phyloP scores from a whole-genome alignment of 345 rosid genomes.

The Carallia brachiata region DNA sequence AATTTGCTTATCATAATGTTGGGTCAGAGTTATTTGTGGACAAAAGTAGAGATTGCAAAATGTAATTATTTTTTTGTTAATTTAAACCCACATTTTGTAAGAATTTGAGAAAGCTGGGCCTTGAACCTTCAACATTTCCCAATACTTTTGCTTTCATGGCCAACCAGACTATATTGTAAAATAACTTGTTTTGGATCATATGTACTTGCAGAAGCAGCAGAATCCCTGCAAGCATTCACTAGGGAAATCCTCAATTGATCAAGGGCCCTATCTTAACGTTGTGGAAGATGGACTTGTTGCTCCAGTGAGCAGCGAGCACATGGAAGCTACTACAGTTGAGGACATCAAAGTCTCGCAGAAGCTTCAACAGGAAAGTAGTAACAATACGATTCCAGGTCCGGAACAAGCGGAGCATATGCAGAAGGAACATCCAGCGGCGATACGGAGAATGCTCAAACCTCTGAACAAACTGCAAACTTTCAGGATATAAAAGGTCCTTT shows the following conservation, averaged over 20 bases:
- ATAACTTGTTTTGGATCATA: neutral
- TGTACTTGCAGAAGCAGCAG: constrained; percentile 36
- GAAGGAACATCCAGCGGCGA: constrained; percentile 23
- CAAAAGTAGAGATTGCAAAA: neutral
- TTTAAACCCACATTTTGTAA: neutral
- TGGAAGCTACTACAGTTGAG: constrained; percentile 5
- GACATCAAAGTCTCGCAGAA: constrained; percentile 15
- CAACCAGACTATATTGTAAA: too few relatives aligned
- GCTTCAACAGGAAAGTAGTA: neutral
- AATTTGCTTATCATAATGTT: constrained; percentile 1
- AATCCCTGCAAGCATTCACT: constrained; percentile 21
- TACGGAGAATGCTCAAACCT: constrained; percentile 14
- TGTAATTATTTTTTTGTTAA: neutral
- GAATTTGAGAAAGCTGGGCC: too few relatives aligned
- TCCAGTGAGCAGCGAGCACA: constrained; percentile 47
- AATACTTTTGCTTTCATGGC: too few relatives aligned
- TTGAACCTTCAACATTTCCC: too few relatives aligned
- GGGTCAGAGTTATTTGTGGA: neutral
- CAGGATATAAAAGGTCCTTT: constrained; percentile 21
- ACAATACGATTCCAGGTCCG: constrained; percentile 15
- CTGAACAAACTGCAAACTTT: constrained; percentile 22
- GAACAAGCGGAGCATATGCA: constrained; percentile 22
- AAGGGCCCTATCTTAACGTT: constrained; percentile 61
- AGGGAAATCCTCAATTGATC: constrained; percentile 54
- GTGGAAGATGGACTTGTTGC: constrained; percentile 68